Percentiles rank a stretch among this genome's conserved stretches.
These are phyloP conservation scores for Lactarius hatsudake DNA, from an alignment of 768 basidiomycete species.

Conservation along the genomic window DNA sequence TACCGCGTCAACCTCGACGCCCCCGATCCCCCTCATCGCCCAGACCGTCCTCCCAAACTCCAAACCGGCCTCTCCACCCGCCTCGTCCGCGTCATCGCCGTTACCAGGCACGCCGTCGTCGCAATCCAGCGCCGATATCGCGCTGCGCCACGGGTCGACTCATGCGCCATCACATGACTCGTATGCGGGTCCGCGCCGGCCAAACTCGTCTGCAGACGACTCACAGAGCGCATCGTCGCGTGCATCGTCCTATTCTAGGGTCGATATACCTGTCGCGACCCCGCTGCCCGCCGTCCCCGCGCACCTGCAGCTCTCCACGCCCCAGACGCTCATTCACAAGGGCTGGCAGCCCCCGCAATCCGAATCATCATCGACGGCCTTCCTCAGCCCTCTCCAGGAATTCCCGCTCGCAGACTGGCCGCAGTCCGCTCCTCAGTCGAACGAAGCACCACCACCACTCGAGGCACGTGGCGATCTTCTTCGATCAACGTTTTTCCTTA, in stretches of 20 bases:
- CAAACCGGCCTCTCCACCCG: not conserved
- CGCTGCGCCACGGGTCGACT: not conserved
- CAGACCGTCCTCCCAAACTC: not conserved
- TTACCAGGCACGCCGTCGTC: not conserved
- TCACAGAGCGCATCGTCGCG: constrained; percentile 3
- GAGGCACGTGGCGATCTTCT: constrained; percentile 12
- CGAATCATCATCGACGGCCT: not conserved
- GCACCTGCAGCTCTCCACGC: not conserved
- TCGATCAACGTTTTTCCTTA: not conserved
- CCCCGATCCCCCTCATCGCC: not conserved
- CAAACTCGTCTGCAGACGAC: not conserved
- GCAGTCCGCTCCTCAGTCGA: not conserved
- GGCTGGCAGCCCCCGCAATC: constrained; percentile 5
- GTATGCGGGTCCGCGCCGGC: not conserved
- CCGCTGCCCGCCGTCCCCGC: constrained; percentile 1
- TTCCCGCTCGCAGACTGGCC: not conserved
- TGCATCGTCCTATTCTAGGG: not conserved
- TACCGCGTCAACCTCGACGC: constrained; percentile 1
- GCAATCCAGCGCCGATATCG: not conserved
- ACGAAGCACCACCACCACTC: not conserved
- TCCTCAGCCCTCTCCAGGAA: constrained; percentile 9
- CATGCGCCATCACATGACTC: constrained; percentile 13
- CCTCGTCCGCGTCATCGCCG: constrained; percentile 6
- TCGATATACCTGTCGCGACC: not conserved
- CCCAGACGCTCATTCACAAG: not conserved